These are phyloP conservation scores for Ophiostoma tasmaniense DNA, from an alignment of 2,329 filamentous ascomycete species.

Conservation along the genomic window DNA sequence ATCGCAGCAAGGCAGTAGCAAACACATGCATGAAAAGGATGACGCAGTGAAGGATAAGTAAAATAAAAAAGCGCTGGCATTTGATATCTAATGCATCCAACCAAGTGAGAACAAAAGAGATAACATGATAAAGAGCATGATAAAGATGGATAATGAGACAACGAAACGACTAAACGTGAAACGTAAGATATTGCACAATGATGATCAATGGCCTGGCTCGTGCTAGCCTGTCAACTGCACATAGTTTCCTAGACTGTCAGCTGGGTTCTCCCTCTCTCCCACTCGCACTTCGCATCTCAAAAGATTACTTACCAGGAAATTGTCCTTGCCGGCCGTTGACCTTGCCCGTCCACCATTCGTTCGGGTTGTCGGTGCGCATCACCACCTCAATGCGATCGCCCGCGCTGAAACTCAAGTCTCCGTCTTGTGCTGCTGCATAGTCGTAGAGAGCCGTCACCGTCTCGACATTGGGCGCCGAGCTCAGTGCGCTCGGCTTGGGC, in stretches of 20 bases:
- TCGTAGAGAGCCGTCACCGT: slow-evolving; percentile 89
- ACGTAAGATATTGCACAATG: too few species aligned
- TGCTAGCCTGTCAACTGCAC: slow-evolving; percentile 33
- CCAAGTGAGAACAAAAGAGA: background rate
- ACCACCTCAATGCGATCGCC: slow-evolving; percentile 89
- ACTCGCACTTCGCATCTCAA: background rate
- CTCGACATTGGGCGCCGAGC: slow-evolving; percentile 56
- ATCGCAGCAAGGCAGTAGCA: background rate
- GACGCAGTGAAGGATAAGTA: background rate
- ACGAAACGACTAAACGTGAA: background rate
- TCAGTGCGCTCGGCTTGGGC: slow-evolving; percentile 71
- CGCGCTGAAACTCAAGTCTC: slow-evolving; percentile 80
- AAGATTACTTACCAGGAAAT: slow-evolving; percentile 68
- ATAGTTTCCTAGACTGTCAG: slow-evolving; percentile 34
- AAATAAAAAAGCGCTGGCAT: background rate
- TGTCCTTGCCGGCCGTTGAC: slow-evolving; percentile 75
- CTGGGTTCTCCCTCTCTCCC: background rate
- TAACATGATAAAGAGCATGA: background rate
- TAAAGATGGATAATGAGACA: background rate
- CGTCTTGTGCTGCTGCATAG: slow-evolving; percentile 90
- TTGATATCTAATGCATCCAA: background rate
- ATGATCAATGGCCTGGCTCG: background rate
- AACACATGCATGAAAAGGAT: background rate
- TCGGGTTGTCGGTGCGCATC: slow-evolving; percentile 73
- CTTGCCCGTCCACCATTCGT: slow-evolving; percentile 95